Evolutionary conservation across 352 stramenopile species (phyloP).

Genomic region (Pythium biforme): DNA sequence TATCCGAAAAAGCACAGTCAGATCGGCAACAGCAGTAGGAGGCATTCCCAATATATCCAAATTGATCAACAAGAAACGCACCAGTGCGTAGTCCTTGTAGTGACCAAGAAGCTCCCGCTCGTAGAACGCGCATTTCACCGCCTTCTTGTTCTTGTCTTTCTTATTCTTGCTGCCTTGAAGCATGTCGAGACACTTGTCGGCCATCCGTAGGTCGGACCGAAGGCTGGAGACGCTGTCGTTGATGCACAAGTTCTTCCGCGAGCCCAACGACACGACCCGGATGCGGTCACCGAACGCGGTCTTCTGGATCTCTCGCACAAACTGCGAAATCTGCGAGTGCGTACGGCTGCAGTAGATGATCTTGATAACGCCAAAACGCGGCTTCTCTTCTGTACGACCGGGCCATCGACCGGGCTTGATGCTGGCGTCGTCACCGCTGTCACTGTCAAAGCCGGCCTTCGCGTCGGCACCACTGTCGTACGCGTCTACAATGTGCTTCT

Average conservation of each 20-base stretch:
- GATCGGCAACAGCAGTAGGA: too few relatives aligned
- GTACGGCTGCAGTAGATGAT: conserved; percentile 92
- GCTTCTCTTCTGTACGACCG: conserved; percentile 20
- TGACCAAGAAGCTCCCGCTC: conserved; percentile 67
- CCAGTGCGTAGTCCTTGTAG: conserved; percentile 79
- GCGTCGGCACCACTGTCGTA: conserved; percentile 61
- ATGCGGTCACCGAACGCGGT: conserved; percentile 66
- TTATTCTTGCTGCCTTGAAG: conserved; percentile 66
- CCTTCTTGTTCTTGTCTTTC: conserved; percentile 45
- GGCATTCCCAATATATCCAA: too few relatives aligned
- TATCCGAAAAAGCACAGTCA: not conserved
- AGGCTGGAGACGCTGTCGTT: conserved; percentile 71
- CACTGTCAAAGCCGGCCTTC: conserved; percentile 16
- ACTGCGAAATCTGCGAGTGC: conserved; percentile 89
- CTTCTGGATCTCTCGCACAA: conserved; percentile 86
- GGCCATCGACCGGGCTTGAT: not conserved
- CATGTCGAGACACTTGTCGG: conserved; percentile 86
- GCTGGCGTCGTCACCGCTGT: conserved; percentile 43
- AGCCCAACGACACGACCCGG: conserved; percentile 79
- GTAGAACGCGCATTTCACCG: conserved; percentile 78
- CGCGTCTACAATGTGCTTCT: conserved; percentile 65
- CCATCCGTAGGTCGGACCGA: conserved; percentile 75
- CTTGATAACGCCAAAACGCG: conserved; percentile 56
- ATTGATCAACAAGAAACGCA: too few relatives aligned
- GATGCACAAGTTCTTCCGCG: conserved; percentile 83